Evolutionary conservation across 2,329 filamentous ascomycete genomes (phyloP), one percentile per base, ranked within the genome.

Genomic region (Simplicillium aogashimaense): DNA sequence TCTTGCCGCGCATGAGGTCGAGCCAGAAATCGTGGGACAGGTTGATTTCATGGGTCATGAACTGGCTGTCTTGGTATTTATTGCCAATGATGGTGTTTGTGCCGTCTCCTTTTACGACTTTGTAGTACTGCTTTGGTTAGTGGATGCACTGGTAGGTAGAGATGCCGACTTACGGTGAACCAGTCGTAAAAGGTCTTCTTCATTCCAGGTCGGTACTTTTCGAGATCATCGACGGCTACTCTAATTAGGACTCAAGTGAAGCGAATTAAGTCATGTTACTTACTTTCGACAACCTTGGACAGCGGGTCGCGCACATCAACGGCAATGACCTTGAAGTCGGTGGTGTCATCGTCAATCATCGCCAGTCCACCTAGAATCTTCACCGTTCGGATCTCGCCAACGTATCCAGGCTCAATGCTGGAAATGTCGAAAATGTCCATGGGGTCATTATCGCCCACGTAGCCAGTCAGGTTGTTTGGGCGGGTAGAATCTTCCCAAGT

Each of bases 401-500:
- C 47, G n/a, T 58, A 52, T 0, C 59, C 54, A 2, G 55, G 49
- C 43, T 55, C 53, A 31, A 63, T 55, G 8, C 53, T 44, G 36
- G 50, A 57, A 30, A 63, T 55, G 28, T 66, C 64, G 13, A 66
- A 63, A 1, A 66, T 38, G 38, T 66, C 64, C 13, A 66, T 56
- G 0, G 64, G 64, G 15, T 66, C 64, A 8, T 67, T 66, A 43
- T 67, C 64, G 1, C 64, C 64, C 1, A 52, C 43, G 7, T 45
- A 53, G 0, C 55, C 55, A 13, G 64, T 66, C 39, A 62, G 61
- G 14, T 55, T 49, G 35, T 66, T 61, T 14, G 61, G 46, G 29
- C 58, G 53, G 43, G 65, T 66, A 16, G 63, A 60, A 37, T 59
- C 60, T 48, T 67, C 64, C 64, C 64, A 67, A 0, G 64, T 67